A percentile compares a stretch with the other conserved stretches of the same genome.
phyloP scores from a whole-genome alignment of 208 protist species.

The Tritrichomonas musculus region DNA sequence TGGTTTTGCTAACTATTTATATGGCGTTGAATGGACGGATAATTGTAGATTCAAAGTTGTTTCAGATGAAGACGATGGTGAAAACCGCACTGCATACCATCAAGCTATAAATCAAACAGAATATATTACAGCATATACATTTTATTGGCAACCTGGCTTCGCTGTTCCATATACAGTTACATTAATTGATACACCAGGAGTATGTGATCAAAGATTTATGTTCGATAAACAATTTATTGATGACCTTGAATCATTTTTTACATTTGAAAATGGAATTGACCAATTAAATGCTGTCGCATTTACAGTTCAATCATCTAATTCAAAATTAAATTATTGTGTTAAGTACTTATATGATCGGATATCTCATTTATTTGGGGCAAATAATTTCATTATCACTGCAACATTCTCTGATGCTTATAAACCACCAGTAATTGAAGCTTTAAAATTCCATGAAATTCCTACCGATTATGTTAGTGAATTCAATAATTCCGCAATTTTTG shows the following conservation, averaged over 20 bases:
- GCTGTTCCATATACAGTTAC: not conserved
- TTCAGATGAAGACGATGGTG: not conserved
- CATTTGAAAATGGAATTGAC: not conserved
- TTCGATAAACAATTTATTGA: not conserved
- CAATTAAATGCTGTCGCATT: not conserved
- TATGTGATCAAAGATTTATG: not conserved
- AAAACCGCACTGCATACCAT: not conserved
- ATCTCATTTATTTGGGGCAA: not conserved
- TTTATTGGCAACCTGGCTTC: not conserved
- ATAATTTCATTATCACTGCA: not conserved
- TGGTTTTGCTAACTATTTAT: not conserved
- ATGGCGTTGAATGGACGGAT: not conserved
- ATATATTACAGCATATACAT: conserved; percentile 13
- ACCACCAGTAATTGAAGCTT: not conserved
- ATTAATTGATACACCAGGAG: not conserved
- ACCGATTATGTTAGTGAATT: not conserved
- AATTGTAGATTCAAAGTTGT: not conserved
- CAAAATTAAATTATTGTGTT: not conserved
- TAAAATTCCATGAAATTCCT: not conserved
- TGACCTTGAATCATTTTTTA: too few species aligned
- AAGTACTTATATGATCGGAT: not conserved
- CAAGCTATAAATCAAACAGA: too few species aligned
- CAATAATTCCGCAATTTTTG: not conserved
- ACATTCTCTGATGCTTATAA: not conserved
- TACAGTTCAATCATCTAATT: not conserved